These are phyloP conservation scores for Picea sitchensis DNA, from an alignment of 75 land plant genomes.

Conservation along the genomic window DNA sequence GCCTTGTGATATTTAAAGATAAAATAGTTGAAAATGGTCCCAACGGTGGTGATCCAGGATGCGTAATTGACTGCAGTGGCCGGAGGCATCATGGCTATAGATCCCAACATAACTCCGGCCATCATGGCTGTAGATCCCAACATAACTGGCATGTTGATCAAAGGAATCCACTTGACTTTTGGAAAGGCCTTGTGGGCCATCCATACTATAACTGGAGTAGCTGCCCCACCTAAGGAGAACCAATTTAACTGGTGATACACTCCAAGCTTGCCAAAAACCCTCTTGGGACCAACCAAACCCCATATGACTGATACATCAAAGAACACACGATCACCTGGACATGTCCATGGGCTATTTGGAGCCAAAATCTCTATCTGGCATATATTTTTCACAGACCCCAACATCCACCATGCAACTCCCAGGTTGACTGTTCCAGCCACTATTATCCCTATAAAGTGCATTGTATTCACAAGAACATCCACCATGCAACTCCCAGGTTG, in stretches of 20 bases:
- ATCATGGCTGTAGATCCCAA: slow-evolving; percentile 36
- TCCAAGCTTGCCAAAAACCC: slow-evolving; percentile 26
- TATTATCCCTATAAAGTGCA: too few relatives aligned
- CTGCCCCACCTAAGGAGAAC: slow-evolving; percentile 32
- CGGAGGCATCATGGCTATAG: slow-evolving; percentile 59
- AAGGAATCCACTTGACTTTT: slow-evolving; percentile 17
- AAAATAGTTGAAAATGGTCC: slow-evolving; percentile 77
- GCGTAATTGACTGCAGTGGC: slow-evolving; percentile 71
- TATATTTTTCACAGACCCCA: slow-evolving; percentile 56
- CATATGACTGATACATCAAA: slow-evolving; percentile 40
- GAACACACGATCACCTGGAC: slow-evolving; percentile 30
- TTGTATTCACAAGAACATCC: too few relatives aligned
- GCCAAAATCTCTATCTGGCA: slow-evolving; percentile 50
- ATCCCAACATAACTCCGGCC: too few relatives aligned
- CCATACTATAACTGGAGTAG: slow-evolving; percentile 26
- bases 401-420: slow-evolving; percentile 75
- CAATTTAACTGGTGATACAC: slow-evolving; percentile 22
- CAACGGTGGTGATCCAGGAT: slow-evolving; percentile 53
- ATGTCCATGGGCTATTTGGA: slow-evolving; percentile 41
- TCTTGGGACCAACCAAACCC: slow-evolving; percentile 32
- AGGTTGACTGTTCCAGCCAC: slow-evolving; percentile 66
- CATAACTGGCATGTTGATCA: slow-evolving; percentile 54
- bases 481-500: too few relatives aligned
- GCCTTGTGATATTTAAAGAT: slow-evolving; percentile 53
- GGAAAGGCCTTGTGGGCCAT: slow-evolving; percentile 26